A percentile compares a stretch with the other conserved stretches of the same genome.
Evolutionary conservation across 495 filamentous ascomycete species (phyloP).

Genomic region (Glonium stellatum): DNA sequence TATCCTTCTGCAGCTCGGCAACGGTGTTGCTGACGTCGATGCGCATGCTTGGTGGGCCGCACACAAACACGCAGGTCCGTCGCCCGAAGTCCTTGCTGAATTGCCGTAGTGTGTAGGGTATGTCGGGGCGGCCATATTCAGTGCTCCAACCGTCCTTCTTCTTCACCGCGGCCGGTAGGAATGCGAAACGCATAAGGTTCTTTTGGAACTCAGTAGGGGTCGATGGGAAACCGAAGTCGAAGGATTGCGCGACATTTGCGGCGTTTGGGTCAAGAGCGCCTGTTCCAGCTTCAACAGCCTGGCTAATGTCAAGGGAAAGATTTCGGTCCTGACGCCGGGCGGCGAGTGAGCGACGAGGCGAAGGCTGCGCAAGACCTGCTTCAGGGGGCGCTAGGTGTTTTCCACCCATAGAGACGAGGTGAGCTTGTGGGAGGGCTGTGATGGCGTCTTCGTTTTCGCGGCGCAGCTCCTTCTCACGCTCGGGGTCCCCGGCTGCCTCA

Average conservation of each 20-base stretch:
- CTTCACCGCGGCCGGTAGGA: conserved; percentile 56
- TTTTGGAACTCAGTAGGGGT: conserved; percentile 74
- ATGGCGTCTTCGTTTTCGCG: conserved; percentile 82
- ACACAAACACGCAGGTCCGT: conserved; percentile 88
- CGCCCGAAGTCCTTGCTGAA: conserved; percentile 74
- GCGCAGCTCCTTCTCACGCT: conserved; percentile 69
- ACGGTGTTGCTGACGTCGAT: conserved; percentile 78
- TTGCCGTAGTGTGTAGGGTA: conserved; percentile 74
- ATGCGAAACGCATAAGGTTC: conserved; percentile 79
- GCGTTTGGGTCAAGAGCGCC: not conserved
- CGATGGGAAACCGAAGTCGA: conserved; percentile 69
- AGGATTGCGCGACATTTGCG: conserved; percentile 35
- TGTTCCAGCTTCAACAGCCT: conserved; percentile 20
- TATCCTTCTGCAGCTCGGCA: conserved; percentile 71
- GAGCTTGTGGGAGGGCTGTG: conserved; percentile 62
- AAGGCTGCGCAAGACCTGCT: conserved; percentile 14
- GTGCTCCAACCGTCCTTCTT: conserved; percentile 78
- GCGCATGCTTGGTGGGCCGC: conserved; percentile 80
- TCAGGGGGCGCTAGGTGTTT: conserved; percentile 16
- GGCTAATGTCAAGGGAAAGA: conserved; percentile 33
- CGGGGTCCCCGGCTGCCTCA: conserved; percentile 71
- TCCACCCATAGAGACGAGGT: conserved; percentile 37
- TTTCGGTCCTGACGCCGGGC: conserved; percentile 29
- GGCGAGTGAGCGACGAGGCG: conserved; percentile 9
- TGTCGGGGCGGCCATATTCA: conserved; percentile 86